phyloP scores from a whole-genome alignment of 2,329 filamentous ascomycete genomes.

The Grosmannia huntii region DNA sequence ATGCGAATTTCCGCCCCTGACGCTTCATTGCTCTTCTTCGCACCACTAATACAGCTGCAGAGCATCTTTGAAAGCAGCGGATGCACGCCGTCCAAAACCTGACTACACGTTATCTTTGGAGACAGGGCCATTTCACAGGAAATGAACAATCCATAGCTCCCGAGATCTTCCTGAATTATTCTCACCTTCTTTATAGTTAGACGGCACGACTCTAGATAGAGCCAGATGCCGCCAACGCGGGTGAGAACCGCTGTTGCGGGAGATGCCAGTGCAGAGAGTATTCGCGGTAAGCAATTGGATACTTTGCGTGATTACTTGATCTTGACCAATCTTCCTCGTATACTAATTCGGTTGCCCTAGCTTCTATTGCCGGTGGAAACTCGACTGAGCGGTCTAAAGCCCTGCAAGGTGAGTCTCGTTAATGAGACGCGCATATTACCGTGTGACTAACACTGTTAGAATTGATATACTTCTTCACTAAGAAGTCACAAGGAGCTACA shows the following conservation, averaged over 20 bases:
- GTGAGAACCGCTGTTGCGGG: constrained; percentile 2
- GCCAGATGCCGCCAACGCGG: constrained; percentile 9
- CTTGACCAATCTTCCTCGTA: too few species aligned
- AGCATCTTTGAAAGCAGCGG: neutral
- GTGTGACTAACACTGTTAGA: constrained; percentile 6
- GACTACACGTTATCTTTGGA: neutral
- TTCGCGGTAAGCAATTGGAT: constrained; percentile 8
- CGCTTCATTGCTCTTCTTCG: neutral
- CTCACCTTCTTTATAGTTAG: neutral
- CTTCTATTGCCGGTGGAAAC: constrained; percentile 10
- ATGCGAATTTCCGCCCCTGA: neutral
- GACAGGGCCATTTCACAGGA: neutral
- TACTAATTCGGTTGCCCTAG: constrained; percentile 3
- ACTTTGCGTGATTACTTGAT: neutral
- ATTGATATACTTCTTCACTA: constrained; percentile 12
- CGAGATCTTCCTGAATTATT: neutral
- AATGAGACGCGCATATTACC: neutral
- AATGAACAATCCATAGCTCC: neutral
- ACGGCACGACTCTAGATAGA: neutral
- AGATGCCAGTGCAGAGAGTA: constrained; percentile 10
- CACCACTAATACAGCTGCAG: neutral
- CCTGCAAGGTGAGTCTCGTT: constrained; percentile 8
- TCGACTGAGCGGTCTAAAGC: constrained; percentile 11
- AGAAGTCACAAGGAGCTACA: constrained; percentile 11
- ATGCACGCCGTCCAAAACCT: neutral